Base-by-base conservation (phyloP, 805 yeast genomes). In the Yarrowia divulgata region DNA sequence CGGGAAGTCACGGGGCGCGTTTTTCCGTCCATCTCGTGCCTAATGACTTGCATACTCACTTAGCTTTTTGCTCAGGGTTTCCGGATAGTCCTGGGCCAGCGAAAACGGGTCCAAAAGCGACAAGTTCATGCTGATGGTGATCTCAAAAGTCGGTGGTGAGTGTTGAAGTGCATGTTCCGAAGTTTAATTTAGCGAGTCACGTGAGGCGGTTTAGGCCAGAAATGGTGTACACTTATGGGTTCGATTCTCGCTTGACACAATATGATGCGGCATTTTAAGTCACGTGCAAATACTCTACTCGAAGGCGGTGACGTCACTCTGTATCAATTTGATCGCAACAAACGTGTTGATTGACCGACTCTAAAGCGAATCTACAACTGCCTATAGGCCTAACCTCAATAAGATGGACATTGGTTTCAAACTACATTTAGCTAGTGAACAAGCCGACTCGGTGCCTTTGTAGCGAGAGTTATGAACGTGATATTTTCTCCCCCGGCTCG, bases 41-140 rank as follows among this genome's bases (percentile, higher is more conserved):
- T 6, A 8, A 16, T 43, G 13, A 8, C 23, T 8, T 40, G 18
- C 2, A 10, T 19, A 71, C 78, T 55, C 70, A 77, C 79, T 69
- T 13, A 92, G 79, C 0, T 93, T 87, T 71, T 87, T 87, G 1
- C 90, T 85, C n/a, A 91, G 84, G 1, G 89, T 84, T 71, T 93
- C 97, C 0, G 98, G 98, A 74, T 85, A 93, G 75, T 93, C 98
- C 75, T 91, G 92, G 23, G 97, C 89, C 29, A 94, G 93, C 1
- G 94, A 87, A 77, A 92, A 91, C 3, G 98, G 98, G 78, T 93
- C 98, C 72, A 91, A 85, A 32, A 94, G 82, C 10, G 95, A 83
- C 42, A 93, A 81, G 77, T 93, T 93, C 95, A 91, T 91, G 7
- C 18, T 32, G 63, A 45, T 32, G 58, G 40, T 29, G 63, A 57